Percentiles rank a stretch among this genome's conserved stretches.
These are phyloP conservation scores for Gigaspora rosea DNA, from an alignment of 192 early-diverging fungal genomes.

Conservation along the genomic window DNA sequence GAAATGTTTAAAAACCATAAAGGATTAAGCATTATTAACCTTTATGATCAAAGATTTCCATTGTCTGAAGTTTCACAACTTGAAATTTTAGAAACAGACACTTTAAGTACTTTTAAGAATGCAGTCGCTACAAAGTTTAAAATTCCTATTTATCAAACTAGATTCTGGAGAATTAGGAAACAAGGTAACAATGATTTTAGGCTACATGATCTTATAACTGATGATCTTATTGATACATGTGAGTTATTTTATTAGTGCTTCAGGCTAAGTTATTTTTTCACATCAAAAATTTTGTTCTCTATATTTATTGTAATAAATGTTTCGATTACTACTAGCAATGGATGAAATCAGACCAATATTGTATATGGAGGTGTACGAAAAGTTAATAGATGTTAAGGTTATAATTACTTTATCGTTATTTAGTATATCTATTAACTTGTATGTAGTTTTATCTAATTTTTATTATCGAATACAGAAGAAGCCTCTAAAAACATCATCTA, in stretches of 20 bases:
- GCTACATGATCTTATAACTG: constrained; percentile 68
- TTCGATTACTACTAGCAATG: no score
- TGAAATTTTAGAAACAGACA: constrained; percentile 36
- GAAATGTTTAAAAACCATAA: no score
- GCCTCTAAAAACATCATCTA: neutral
- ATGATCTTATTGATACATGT: constrained; percentile 41
- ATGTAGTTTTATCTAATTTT: no score
- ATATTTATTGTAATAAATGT: no score
- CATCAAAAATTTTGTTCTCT: no score
- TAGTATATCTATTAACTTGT: no score
- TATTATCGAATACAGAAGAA: neutral
- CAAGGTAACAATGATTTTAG: constrained; percentile 91
- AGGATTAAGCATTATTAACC: constrained; percentile 83
- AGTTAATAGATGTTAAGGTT: no score
- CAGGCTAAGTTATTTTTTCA: no score
- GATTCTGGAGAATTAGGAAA: constrained; percentile 84
- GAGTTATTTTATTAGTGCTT: constrained; percentile 32
- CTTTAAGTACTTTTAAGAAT: constrained; percentile 54
- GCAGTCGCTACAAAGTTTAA: constrained; percentile 50
- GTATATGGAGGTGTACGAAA: no score
- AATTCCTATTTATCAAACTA: constrained; percentile 54
- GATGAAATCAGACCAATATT: no score
- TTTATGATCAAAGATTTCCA: constrained; percentile 52
- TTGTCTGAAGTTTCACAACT: constrained; percentile 33
- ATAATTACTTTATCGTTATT: no score